phyloP scores from a whole-genome alignment of 768 basidiomycete species.

The Kwoniella bestiolae region DNA sequence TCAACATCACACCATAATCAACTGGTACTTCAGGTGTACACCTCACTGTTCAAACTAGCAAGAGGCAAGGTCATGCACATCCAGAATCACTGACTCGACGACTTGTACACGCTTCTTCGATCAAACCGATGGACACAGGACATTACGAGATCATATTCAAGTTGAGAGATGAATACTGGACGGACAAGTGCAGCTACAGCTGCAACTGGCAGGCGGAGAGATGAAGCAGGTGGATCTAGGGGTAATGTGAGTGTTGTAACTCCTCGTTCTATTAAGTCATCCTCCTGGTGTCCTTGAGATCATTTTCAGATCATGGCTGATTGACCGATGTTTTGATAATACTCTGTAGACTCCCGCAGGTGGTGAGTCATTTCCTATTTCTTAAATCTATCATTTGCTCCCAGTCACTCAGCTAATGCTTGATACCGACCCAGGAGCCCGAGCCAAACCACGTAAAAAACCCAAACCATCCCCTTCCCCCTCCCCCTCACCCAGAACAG shows the following conservation, averaged over 20 bases:
- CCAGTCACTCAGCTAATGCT: not conserved
- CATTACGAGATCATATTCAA: not conserved
- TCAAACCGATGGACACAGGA: not conserved
- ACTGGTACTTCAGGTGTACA: too few species aligned
- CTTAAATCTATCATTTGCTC: too few species aligned
- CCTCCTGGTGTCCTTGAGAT: not conserved
- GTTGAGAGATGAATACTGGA: conserved; percentile 15
- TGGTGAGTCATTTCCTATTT: conserved; percentile 5
- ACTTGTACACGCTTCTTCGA: not conserved
- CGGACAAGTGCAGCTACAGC: not conserved
- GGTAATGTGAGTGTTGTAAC: conserved; percentile 14
- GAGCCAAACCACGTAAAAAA: conserved; percentile 39
- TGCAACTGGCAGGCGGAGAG: conserved; percentile 15
- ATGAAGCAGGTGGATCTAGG: conserved; percentile 24
- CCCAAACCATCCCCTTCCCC: conserved; percentile 26
- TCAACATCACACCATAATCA: not conserved
- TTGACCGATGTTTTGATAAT: not conserved
- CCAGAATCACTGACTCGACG: not conserved
- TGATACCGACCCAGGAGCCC: conserved; percentile 14
- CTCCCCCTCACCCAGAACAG: conserved; percentile 6
- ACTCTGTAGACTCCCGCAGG: conserved; percentile 16
- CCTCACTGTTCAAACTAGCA: not conserved
- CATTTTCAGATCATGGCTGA: not conserved
- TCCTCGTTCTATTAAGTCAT: not conserved
- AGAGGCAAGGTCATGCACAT: not conserved